These are phyloP conservation scores for Orychophragmus violaceus DNA, from an alignment of 345 rosid genomes.

Conservation along the genomic window DNA sequence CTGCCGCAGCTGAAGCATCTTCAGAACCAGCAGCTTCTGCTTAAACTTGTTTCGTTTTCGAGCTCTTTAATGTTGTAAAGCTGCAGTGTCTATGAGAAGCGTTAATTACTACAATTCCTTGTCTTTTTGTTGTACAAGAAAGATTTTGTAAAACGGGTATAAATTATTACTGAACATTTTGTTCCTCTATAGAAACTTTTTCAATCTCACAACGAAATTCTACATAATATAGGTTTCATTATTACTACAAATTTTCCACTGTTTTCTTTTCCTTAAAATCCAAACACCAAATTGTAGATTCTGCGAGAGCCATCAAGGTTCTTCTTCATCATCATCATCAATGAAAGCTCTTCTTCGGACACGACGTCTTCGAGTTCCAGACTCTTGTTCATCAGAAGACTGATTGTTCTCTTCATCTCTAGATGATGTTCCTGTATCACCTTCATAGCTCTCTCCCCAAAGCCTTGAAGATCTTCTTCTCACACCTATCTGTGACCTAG, in stretches of 20 bases:
- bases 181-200: not conserved
- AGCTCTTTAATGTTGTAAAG: constrained; percentile 16
- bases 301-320: not conserved
- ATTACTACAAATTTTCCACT: constrained; percentile 24
- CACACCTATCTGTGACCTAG: constrained; percentile 53
- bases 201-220: constrained; percentile 10
- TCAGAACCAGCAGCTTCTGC: constrained; percentile 42
- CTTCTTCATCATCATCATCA: constrained; percentile 24
- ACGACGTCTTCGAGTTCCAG: constrained; percentile 24
- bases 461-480: constrained; percentile 65
- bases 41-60: constrained; percentile 10
- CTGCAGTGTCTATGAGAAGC: too few species aligned
- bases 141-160: constrained; percentile 1
- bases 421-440: constrained; percentile 58
- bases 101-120: too few species aligned
- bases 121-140: too few species aligned
- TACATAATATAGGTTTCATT: constrained; percentile 11
- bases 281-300: constrained; percentile 2
- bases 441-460: constrained; percentile 84
- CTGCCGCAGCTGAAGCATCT: constrained; percentile 39
- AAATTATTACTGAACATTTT: constrained; percentile 4
- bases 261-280: not conserved
- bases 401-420: constrained; percentile 52
- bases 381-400: constrained; percentile 33
- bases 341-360: constrained; percentile 23